Conservation (phyloP, 1,284 basidiomycete species). For the Sanghuangporus baumii region DNA sequence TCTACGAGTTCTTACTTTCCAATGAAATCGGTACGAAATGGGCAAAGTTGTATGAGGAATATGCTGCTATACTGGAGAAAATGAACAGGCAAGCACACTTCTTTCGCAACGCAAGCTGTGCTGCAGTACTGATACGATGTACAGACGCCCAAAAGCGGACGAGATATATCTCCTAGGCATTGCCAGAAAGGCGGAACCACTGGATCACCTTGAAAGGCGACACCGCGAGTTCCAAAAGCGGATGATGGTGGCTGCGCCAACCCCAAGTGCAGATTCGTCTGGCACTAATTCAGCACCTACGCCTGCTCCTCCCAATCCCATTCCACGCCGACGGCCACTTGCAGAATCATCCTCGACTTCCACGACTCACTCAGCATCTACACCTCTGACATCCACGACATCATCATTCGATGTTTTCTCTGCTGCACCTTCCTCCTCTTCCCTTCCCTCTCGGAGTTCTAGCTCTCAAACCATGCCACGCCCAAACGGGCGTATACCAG, state of each 20-base stretch:
- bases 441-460: slow-evolving; percentile 22
- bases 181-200: slow-evolving; percentile 66
- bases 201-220: slow-evolving; percentile 70
- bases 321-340: slow-evolving; percentile 11
- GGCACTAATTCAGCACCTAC: slow-evolving; percentile 28
- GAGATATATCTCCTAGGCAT: slow-evolving; percentile 85
- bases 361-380: slow-evolving; percentile 21
- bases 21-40: slow-evolving; percentile 86
- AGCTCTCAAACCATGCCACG: slow-evolving; percentile 19
- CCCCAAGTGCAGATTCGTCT: slow-evolving; percentile 27
- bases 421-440: slow-evolving; percentile 11
- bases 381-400: slow-evolving; percentile 29
- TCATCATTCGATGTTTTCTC: slow-evolving; percentile 13
- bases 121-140: background rate
- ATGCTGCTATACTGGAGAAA: slow-evolving; percentile 76
- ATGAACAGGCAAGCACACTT: slow-evolving; percentile 51
- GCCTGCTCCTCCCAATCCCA: slow-evolving; percentile 19
- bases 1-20: slow-evolving; percentile 82
- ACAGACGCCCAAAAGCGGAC: slow-evolving; percentile 81
- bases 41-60: slow-evolving; percentile 88
- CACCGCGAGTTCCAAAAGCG: slow-evolving; percentile 81
- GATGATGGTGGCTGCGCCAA: slow-evolving; percentile 50
- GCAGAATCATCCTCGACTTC: slow-evolving; percentile 22
- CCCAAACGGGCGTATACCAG: slow-evolving; percentile 53
- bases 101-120: background rate